Conservation (phyloP, 2,329 filamentous ascomycete species). For the Cordyceps fumosorosea region DNA sequence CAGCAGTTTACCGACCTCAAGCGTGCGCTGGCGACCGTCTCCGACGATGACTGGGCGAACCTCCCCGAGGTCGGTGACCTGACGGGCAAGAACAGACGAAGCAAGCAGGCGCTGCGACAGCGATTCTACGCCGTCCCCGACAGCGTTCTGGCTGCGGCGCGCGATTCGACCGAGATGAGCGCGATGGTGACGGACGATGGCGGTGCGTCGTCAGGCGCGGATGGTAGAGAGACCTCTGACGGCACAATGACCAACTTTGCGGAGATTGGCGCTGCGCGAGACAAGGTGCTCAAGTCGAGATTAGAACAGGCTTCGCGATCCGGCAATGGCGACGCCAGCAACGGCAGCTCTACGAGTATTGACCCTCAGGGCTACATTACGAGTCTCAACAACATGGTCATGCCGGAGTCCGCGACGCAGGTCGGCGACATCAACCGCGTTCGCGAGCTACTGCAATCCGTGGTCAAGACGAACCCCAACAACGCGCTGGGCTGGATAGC, state of each 20-base stretch:
- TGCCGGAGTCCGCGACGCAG: constrained; percentile 72
- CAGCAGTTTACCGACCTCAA: constrained; percentile 97
- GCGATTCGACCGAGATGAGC: constrained; percentile 73
- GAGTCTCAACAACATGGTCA: constrained; percentile 73
- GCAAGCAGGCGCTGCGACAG: constrained; percentile 74
- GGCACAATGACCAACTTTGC: constrained; percentile 98
- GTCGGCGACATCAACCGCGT: constrained; percentile 95
- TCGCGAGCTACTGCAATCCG: constrained; percentile 85
- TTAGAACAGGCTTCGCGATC: constrained; percentile 80
- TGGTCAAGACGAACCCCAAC: constrained; percentile 93
- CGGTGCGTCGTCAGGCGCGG: constrained; percentile 26
- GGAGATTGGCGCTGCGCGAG: constrained; percentile 89
- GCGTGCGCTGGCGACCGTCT: constrained; percentile 77
- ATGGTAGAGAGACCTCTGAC: constrained; percentile 48
- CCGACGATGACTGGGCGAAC: constrained; percentile 94
- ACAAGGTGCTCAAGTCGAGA: constrained; percentile 92
- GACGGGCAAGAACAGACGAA: constrained; percentile 86
- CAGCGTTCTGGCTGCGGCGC: constrained; percentile 82
- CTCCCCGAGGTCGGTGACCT: constrained; percentile 94
- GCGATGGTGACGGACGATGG: constrained; percentile 85
- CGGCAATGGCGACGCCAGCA: constrained; percentile 54
- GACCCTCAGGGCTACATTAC: constrained; percentile 96
- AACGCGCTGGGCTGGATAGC: constrained; percentile 96
- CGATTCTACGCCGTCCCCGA: constrained; percentile 95
- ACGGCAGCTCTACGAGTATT: constrained; percentile 81